Evolutionary conservation across 2,329 filamentous ascomycete genomes (phyloP).

Genomic region (Cladophialophora yegresii): DNA sequence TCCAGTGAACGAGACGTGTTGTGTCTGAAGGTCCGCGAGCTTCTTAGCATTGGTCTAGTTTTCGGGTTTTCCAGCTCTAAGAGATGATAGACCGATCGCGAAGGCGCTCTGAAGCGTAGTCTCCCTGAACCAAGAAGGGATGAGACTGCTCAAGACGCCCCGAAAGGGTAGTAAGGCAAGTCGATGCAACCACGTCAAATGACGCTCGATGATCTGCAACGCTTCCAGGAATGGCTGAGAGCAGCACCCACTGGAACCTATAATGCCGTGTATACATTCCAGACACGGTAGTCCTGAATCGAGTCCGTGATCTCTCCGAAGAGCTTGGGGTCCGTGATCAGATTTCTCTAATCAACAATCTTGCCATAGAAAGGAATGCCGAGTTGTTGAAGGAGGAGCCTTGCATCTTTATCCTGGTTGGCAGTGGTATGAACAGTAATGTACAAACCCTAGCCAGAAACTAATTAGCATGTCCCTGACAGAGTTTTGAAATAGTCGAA

Average conservation of each 20-base stretch:
- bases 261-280: neutral
- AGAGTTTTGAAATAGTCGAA: constrained; percentile 53
- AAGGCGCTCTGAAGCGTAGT: neutral
- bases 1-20: neutral
- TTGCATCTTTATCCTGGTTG: constrained; percentile 79
- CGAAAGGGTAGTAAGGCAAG: neutral
- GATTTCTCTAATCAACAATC: constrained; percentile 53
- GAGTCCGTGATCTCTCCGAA: neutral
- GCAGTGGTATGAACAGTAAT: constrained; percentile 83
- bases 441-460: constrained; percentile 64
- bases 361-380: constrained; percentile 84
- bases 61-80: neutral
- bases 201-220: neutral
- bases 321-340: neutral
- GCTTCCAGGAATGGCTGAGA: too few species aligned
- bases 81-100: neutral
- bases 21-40: neutral
- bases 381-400: constrained; percentile 70
- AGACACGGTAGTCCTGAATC: neutral
- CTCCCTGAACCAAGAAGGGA: neutral
- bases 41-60: neutral
- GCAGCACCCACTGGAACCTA: neutral
- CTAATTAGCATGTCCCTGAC: constrained; percentile 42
- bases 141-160: neutral
- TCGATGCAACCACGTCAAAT: neutral